Evolutionary conservation across 23 red algal species (phyloP), one percentile per base, ranked within the genome.

Genomic region (Chondrus crispus): DNA sequence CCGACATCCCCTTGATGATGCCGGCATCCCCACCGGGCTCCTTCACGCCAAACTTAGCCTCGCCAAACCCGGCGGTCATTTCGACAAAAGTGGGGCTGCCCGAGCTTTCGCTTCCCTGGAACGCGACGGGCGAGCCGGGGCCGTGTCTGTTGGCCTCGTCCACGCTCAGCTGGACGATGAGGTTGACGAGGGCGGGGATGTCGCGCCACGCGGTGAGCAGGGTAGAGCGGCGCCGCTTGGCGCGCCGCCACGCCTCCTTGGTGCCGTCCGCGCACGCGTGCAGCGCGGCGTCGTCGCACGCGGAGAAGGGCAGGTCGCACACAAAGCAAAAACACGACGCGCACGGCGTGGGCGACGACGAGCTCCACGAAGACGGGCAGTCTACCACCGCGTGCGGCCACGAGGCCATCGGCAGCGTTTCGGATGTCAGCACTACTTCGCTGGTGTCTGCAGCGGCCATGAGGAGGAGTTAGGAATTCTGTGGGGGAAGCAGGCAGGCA

Each of bases 301-400:
- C 28, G 36, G 40, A 5, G 16, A 86, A 32, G 22, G 82, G 58
- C 24, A 86, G 58, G 52, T 86, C 82, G 52, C 55, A 48, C 2
- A 86, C 82, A 51, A 49, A 86, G 19, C 82, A 66, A n/a, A 69
- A 68, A 70, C 82, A 68, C 1, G 58, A 62, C 38, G 58, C 32
- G 52, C 55, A 68, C 5, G 82, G 58, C 39, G 26, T 33, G 26
- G 60, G 26, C 13, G 11, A 2, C 2, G 62, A 44, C 4, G 54
- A 43, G 18, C 32, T 68, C 82, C 82, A 86, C 5, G 36, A 45
- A 40, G 53, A 68, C 12, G 82, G 82, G 20, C 82, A 86, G 44
- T 86, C 82, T 5, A 44, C 22, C 45, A 43, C 40, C 29, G 82
- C 0, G 18, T 86, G 82, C 13, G 53, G 82, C 82, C 82, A 86